Percentiles rank a stretch among this genome's conserved stretches.
Evolutionary conservation across 495 filamentous ascomycete species (phyloP).

Genomic region (Penicillium goetzii): DNA sequence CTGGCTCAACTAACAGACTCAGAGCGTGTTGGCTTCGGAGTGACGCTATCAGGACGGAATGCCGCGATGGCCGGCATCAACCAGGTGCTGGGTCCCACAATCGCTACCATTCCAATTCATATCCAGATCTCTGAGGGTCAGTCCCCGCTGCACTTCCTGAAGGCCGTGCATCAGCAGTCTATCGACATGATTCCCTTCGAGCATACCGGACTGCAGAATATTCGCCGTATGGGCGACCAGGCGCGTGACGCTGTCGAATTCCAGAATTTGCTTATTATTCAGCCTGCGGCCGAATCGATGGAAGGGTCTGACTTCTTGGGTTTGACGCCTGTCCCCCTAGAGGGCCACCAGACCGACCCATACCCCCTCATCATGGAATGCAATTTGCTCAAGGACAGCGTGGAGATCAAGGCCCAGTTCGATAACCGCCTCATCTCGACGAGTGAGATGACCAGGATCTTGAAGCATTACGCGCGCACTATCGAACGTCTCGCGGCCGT

Average conservation of each 20-base stretch:
- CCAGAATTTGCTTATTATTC: conserved; percentile 39
- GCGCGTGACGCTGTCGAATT: conserved; percentile 56
- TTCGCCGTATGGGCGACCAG: conserved; percentile 54
- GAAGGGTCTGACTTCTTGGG: conserved; percentile 53
- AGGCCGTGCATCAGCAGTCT: conserved; percentile 40
- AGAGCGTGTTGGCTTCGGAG: conserved; percentile 42
- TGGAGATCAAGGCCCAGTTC: conserved; percentile 8
- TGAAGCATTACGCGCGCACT: conserved; percentile 11
- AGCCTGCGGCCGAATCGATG: conserved; percentile 34
- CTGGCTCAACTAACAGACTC: conserved; percentile 32
- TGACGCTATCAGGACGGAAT: conserved; percentile 39
- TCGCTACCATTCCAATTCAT: conserved; percentile 55
- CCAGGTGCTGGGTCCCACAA: conserved; percentile 43
- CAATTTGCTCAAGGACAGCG: neutral
- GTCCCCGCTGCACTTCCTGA: conserved; percentile 39
- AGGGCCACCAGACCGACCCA: conserved; percentile 8
- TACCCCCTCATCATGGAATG: conserved; percentile 5
- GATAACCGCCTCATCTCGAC: conserved; percentile 1
- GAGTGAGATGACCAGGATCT: conserved; percentile 2
- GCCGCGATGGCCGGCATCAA: conserved; percentile 38
- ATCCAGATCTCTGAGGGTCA: conserved; percentile 32
- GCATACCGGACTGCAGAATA: conserved; percentile 53
- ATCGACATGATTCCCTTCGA: conserved; percentile 44
- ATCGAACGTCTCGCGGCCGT: conserved; percentile 2
- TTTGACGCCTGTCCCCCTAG: conserved; percentile 43